Evolutionary conservation across 2,329 filamentous ascomycete species (phyloP).

Genomic region (Didymella lethalis): DNA sequence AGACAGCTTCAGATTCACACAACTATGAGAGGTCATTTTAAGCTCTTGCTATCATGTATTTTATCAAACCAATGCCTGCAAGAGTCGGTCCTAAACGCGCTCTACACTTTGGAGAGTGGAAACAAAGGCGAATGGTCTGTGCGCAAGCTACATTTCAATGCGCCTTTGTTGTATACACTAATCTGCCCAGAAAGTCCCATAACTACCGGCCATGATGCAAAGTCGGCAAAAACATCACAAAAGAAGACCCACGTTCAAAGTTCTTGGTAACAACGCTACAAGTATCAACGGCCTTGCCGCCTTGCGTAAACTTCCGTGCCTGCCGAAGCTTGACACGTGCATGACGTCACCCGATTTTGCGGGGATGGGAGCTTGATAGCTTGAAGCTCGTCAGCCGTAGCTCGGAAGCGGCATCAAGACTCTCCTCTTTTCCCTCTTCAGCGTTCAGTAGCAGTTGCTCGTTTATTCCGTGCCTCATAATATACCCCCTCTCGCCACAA

Average conservation of each 20-base stretch:
- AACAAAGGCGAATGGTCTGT: not conserved
- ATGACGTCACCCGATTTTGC: conserved; percentile 18
- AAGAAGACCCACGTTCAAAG: not conserved
- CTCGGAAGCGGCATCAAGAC: conserved; percentile 5
- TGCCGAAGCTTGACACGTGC: conserved; percentile 19
- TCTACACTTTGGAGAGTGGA: not conserved
- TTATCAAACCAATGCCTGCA: not conserved
- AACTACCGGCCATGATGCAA: not conserved
- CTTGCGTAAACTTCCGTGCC: conserved; percentile 8
- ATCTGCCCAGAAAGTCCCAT: not conserved
- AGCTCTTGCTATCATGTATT: not conserved
- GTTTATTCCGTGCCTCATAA: conserved; percentile 1
- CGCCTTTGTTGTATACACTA: conserved; percentile 1
- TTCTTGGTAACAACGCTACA: not conserved
- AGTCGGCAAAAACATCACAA: not conserved
- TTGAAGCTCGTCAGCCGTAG: conserved; percentile 17
- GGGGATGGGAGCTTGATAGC: conserved; percentile 20
- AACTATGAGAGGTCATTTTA: not conserved
- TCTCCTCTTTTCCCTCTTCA: conserved; percentile 11
- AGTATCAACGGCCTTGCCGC: not conserved
- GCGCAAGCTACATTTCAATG: conserved; percentile 8
- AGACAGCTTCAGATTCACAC: not conserved
- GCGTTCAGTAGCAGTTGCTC: not conserved
- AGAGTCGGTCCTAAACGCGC: not conserved
- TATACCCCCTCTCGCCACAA: conserved; percentile 27